phyloP scores from a whole-genome alignment of 495 filamentous ascomycete species.

The Usnea hakonensis region DNA sequence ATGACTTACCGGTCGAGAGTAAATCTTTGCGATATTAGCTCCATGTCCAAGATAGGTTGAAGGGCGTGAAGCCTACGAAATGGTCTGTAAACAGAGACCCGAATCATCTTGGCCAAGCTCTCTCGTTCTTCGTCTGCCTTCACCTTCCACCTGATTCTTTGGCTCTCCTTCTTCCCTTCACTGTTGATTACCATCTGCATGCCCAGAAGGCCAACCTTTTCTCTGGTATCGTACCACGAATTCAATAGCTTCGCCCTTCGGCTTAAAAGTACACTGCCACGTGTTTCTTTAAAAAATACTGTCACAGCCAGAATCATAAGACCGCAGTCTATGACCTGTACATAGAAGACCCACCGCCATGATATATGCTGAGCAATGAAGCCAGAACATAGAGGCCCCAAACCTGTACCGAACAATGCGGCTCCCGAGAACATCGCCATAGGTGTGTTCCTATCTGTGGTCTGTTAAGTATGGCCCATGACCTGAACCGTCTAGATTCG shows the following conservation, averaged over 20 bases:
- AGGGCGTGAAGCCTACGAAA: slow-evolving; percentile 48
- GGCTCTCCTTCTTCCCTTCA: slow-evolving; percentile 31
- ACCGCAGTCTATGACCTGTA: slow-evolving; percentile 66
- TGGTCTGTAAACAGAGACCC: slow-evolving; percentile 67
- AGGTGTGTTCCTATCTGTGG: slow-evolving; percentile 63
- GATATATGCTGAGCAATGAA: slow-evolving; percentile 57
- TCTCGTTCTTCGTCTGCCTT: slow-evolving; percentile 73
- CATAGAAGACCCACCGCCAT: slow-evolving; percentile 90
- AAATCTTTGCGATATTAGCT: slow-evolving; percentile 41
- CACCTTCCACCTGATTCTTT: slow-evolving; percentile 76
- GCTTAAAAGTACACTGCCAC: slow-evolving; percentile 73
- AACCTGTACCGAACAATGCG: slow-evolving; percentile 72
- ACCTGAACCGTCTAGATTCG: too few relatives aligned
- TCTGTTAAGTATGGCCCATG: background rate
- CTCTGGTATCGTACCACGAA: slow-evolving; percentile 67
- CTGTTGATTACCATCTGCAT: slow-evolving; percentile 40
- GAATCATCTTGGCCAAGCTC: slow-evolving; percentile 62
- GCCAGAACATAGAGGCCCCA: slow-evolving; percentile 67
- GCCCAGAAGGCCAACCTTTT: slow-evolving; percentile 57
- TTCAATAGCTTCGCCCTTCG: slow-evolving; percentile 70
- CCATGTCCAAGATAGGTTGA: background rate
- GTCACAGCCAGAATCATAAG: slow-evolving; percentile 55
- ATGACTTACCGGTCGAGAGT: slow-evolving; percentile 72
- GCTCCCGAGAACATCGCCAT: slow-evolving; percentile 80
- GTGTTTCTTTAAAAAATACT: slow-evolving; percentile 70